These are phyloP conservation scores for Uronychia setigera DNA, from an alignment of 73 alveolate species.

Conservation along the genomic window DNA sequence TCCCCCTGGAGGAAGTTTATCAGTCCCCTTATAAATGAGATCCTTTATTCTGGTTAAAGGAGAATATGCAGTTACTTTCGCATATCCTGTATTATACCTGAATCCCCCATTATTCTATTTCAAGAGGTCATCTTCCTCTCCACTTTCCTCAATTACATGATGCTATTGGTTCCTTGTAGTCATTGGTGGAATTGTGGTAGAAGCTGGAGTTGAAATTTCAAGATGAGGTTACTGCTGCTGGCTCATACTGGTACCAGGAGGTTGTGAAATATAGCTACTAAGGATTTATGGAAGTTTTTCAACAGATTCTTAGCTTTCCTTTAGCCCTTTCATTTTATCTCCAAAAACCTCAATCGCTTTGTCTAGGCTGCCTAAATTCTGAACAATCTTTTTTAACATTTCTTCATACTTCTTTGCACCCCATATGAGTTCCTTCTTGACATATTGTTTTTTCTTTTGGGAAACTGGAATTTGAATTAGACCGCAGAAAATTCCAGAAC, in stretches of 20 bases:
- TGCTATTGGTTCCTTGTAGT: not conserved
- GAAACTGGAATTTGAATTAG: not conserved
- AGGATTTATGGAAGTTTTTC: not conserved
- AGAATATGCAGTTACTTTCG: too few relatives aligned
- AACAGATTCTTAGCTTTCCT: not conserved
- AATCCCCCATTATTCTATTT: too few relatives aligned
- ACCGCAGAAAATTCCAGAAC: not conserved
- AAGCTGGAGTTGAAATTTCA: not conserved
- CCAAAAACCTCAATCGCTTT: not conserved
- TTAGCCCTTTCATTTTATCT: not conserved
- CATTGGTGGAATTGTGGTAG: too few relatives aligned
- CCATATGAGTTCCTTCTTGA: not conserved
- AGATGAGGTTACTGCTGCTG: not conserved
- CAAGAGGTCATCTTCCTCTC: not conserved
- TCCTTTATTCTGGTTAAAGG: not conserved
- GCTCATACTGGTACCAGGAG: not conserved
- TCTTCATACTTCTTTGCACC: not conserved
- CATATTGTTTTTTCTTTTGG: not conserved
- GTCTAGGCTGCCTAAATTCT: not conserved
- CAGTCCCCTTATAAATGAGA: not conserved
- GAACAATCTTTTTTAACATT: not conserved
- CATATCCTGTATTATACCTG: too few relatives aligned
- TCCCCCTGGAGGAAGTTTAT: not conserved
- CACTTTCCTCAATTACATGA: not conserved
- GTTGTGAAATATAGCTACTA: not conserved